Evolutionary conservation across 441 rosid genomes (phyloP).

Genomic region (Hypseocharis bilobata): DNA sequence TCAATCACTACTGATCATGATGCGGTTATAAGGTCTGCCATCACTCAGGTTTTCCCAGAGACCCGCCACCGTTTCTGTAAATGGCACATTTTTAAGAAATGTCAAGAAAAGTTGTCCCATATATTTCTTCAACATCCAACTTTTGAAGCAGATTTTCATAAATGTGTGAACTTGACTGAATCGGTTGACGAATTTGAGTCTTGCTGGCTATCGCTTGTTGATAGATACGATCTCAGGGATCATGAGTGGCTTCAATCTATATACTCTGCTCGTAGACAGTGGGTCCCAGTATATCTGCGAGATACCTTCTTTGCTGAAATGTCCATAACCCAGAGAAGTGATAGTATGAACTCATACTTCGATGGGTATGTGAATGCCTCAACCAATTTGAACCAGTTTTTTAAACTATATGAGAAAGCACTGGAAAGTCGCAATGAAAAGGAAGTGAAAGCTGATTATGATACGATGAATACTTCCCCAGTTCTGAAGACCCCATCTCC

Average conservation of each 20-base stretch:
- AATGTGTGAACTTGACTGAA: constrained; percentile 79
- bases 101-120: constrained; percentile 79
- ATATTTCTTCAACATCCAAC: constrained; percentile 58
- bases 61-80: constrained; percentile 75
- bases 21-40: constrained; percentile 60
- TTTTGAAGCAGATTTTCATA: constrained; percentile 72
- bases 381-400: constrained; percentile 72
- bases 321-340: constrained; percentile 57
- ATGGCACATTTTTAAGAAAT: constrained; percentile 81
- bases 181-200: constrained; percentile 82
- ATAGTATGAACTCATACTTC: constrained; percentile 47
- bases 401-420: constrained; percentile 87
- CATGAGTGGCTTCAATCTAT: constrained; percentile 79
- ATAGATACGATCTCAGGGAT: constrained; percentile 61
- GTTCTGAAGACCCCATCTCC: constrained; percentile 85
- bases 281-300: constrained; percentile 84
- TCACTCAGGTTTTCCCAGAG: constrained; percentile 68
- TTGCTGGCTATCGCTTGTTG: constrained; percentile 67
- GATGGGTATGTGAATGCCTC: constrained; percentile 84
- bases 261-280: constrained; percentile 66
- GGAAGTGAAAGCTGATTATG: constrained; percentile 81
- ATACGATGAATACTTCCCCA: constrained; percentile 68
- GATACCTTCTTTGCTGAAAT: constrained; percentile 75
- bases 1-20: constrained; percentile 76
- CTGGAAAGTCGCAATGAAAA: constrained; percentile 71